A percentile compares a stretch with the other conserved stretches of the same genome.
Evolutionary conservation across 768 basidiomycete species (phyloP).

Genomic region (Porphyrellus cyaneotinctus): DNA sequence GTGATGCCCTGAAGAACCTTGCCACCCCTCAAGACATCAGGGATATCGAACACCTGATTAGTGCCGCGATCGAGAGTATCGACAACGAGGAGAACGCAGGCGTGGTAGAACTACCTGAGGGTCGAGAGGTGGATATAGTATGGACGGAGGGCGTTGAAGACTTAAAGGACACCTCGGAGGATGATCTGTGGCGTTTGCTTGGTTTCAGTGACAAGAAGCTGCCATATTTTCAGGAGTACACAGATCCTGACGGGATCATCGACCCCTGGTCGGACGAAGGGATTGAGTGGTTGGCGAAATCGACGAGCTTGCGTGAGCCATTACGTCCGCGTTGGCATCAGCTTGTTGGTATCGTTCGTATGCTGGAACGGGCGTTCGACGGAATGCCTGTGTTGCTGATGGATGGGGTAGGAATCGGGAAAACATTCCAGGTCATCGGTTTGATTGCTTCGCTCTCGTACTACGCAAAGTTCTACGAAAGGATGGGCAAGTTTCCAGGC

Average conservation of each 20-base stretch:
- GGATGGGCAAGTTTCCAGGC: background rate
- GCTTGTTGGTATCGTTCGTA: slow-evolving; percentile 16
- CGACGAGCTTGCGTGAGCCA: background rate
- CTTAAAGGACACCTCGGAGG: background rate
- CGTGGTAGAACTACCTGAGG: background rate
- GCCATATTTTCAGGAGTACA: background rate
- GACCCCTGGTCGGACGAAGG: background rate
- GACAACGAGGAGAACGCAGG: background rate
- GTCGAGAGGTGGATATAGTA: background rate
- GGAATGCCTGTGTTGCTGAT: slow-evolving; percentile 13
- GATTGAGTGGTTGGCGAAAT: background rate
- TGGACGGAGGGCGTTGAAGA: background rate
- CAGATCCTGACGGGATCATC: background rate
- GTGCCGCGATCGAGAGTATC: background rate
- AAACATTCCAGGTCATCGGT: slow-evolving; percentile 21
- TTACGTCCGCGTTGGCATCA: slow-evolving; percentile 17
- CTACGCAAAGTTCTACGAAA: background rate
- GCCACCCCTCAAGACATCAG: background rate
- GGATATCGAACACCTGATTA: background rate
- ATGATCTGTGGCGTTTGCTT: background rate
- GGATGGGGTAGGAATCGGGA: slow-evolving; percentile 25
- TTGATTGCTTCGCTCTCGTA: background rate
- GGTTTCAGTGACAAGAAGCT: background rate
- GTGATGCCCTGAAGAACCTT: background rate
- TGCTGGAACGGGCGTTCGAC: slow-evolving; percentile 4